phyloP scores from a whole-genome alignment of 768 basidiomycete species.

The Clavaria fumosa region DNA sequence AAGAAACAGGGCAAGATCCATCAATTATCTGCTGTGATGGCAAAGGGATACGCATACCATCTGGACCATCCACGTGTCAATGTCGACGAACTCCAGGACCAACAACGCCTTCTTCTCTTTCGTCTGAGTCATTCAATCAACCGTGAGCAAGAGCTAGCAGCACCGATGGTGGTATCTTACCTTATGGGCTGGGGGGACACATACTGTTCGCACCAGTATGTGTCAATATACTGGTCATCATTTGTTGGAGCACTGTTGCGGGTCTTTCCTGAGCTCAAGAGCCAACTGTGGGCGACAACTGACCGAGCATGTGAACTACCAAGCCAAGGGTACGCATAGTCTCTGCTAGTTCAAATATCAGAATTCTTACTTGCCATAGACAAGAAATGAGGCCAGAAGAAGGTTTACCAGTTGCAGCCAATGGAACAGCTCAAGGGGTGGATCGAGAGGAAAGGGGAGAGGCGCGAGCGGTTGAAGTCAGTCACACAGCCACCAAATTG shows the following conservation, averaged over 20 bases:
- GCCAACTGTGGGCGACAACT: background rate
- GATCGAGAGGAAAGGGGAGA: no score
- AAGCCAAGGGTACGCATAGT: no score
- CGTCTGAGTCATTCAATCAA: conserved; percentile 19
- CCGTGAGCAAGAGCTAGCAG: conserved; percentile 23
- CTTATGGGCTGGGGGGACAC: conserved; percentile 30
- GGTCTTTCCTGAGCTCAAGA: conserved; percentile 13
- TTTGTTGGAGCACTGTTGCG: conserved; percentile 12
- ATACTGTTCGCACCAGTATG: conserved; percentile 23
- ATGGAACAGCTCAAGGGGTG: no score
- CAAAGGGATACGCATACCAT: conserved; percentile 20
- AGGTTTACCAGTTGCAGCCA: no score
- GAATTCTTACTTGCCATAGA: no score
- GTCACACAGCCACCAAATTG: background rate
- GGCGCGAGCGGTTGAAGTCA: background rate
- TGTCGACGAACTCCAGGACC: conserved; percentile 13
- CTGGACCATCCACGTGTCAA: background rate
- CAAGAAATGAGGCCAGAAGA: no score
- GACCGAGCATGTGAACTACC: background rate
- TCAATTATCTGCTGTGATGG: conserved; percentile 24
- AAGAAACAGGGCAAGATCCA: conserved; percentile 21
- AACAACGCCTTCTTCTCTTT: conserved; percentile 19
- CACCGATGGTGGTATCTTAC: conserved; percentile 24
- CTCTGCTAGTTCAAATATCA: no score
- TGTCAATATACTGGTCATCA: conserved; percentile 20